Base-by-base conservation (phyloP, 306 rosid species). In the Ormosia emarginata region DNA sequence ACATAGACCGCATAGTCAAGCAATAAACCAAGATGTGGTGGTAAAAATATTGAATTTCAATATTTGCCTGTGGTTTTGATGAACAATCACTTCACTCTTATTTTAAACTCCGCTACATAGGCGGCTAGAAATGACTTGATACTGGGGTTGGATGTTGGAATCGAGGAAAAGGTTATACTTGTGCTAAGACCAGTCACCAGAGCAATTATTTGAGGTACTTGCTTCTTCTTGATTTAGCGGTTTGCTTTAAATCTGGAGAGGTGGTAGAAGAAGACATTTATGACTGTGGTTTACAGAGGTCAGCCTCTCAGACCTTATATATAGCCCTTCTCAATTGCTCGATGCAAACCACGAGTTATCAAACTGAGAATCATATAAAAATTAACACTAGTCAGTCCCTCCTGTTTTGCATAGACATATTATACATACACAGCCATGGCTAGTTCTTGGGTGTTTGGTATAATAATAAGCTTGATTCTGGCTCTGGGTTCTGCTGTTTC, bases 191-290 rank as follows among this genome's bases (percentile, higher is more conserved):
- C 41, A 52, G 7, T 56, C 55, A 56, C 55, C 4, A 29, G 2
- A 63, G 66, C 71, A 71, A 49, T 80, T 50, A 75, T 17, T 72
- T 63, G 65, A 71, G 4, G 82, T 65, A 86, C 86, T 83, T 79
- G 59, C 62, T 55, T 57, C 77, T 62, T 70, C 86, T 81, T 74
- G 46, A 78, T 81, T 82, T 11, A 86, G 86, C 86, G 82, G 90
- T 76, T 79, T 84, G 90, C 86, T 81, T 81, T 87, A 81, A 84
- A 17, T 82, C 71, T 75, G 3, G 11, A 62, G 86, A 74, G 86
- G 88, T 71, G 90, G 88, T 87, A 85, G 88, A 84, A 84, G 7
- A 69, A 32, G 8, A 43, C 86, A 87, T 87, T 82, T 52, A 84
- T 84, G 84, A 81, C 41, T 41, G 44, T 71, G 6, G 33, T 78